phyloP scores from a whole-genome alignment of 441 rosid genomes.

The Macaranga tanarius region DNA sequence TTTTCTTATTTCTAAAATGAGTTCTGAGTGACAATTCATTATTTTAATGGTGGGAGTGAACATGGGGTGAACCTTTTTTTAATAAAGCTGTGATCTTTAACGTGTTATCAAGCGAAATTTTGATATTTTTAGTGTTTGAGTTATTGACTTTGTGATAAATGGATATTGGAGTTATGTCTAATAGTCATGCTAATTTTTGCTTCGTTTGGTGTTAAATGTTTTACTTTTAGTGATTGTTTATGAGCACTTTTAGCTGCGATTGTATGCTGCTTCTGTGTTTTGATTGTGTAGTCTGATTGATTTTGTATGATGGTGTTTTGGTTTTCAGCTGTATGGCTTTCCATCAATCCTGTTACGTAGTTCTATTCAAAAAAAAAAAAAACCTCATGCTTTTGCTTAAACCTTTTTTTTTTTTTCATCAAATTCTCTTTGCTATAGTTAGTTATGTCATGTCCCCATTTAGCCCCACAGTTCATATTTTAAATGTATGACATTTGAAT shows the following conservation, averaged over 20 bases:
- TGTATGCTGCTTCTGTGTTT: not conserved
- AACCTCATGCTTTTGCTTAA: not conserved
- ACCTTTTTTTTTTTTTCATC: not conserved
- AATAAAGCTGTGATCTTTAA: slow-evolving; percentile 3
- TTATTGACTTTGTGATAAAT: slow-evolving; percentile 8
- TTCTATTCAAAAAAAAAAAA: not conserved
- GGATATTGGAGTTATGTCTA: not conserved
- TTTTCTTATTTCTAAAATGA: not conserved
- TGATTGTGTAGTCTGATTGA: not conserved
- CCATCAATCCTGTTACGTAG: not conserved
- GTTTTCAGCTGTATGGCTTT: not conserved
- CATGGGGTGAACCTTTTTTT: not conserved
- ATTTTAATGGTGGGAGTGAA: slow-evolving; percentile 3
- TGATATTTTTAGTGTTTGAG: not conserved
- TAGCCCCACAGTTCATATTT: not conserved
- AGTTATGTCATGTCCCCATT: not conserved
- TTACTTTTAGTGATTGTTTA: not conserved
- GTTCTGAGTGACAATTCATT: slow-evolving; percentile 1
- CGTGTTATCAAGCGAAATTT: slow-evolving; percentile 11
- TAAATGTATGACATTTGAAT: slow-evolving; percentile 1
- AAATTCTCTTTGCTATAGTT: not conserved
- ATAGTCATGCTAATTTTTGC: not conserved
- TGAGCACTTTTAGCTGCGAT: not conserved
- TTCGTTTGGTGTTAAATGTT: not conserved
- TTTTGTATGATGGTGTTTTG: not conserved